Evolutionary conservation across 2,329 filamentous ascomycete genomes (phyloP), one percentile per base, ranked within the genome.

Genomic region (Ophiostoma australiae): DNA sequence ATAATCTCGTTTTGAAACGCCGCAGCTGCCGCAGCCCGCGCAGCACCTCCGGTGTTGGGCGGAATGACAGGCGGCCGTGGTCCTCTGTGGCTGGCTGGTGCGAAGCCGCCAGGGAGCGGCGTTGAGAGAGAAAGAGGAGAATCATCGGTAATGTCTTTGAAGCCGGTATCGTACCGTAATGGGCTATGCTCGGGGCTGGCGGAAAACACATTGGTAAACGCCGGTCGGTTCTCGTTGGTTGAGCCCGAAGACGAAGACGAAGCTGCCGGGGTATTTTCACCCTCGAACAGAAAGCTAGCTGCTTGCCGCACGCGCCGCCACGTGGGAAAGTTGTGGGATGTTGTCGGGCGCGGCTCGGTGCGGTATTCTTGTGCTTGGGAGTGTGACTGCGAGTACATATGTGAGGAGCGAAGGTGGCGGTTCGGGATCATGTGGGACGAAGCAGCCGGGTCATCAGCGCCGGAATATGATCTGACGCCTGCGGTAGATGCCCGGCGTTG

Each of bases 21-120:
- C 13, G 86, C 87, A 3, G 85, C 87, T 0, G 87, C 84, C 8
- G 81, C 80, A 27, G 87, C 85, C 71, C 88, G 87, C 39, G 87
- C 87, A 1, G 86, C 87, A n/a, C 83, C 85, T 48, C 88, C 87
- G 0, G 83, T 85, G 70, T 88, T 84, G 13, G 80, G 80, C 3
- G 88, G 88, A 37, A 90, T 89, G 72, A 88, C 79, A 0, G 88
- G 87, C 4, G 88, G 88, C 71, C 85, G 85, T 41, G 80, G 80
- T 39, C 83, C 83, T 44, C 83, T 82, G 71, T 82, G 78, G 3
- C 84, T 85, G 2, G 85, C 85, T 0, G 83, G 82, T n/a, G 65
- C 68, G 61, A 67, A 75, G 74, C 31, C 17, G 3, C 63, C 63
- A 3, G 35, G 35, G 6, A 66, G 17, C 20, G 63, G 63, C 10